Conservation (phyloP, 345 rosid genomes). For the Eucalyptus pauciflora region DNA sequence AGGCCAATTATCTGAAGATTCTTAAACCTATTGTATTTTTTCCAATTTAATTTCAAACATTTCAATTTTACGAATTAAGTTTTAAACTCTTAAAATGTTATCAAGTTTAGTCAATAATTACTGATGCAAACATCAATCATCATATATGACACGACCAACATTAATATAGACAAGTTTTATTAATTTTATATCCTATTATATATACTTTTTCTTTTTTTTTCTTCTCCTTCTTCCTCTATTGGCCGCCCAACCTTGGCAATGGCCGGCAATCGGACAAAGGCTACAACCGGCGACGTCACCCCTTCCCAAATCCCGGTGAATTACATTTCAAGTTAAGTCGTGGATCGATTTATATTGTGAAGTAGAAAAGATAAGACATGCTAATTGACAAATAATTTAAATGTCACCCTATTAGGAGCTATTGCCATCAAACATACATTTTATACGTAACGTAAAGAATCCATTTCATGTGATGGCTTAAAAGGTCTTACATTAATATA, state of each 20-base stretch:
- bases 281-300: not conserved
- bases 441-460: not conserved
- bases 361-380: not conserved
- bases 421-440: not conserved
- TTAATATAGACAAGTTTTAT: no score
- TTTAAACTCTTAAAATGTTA: no score
- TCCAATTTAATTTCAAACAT: rapidly evolving
- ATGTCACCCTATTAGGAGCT: not conserved
- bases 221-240: no score
- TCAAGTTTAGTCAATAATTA: no score
- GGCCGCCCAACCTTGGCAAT: no score
- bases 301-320: not conserved
- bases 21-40: rapidly evolving
- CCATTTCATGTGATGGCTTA: not conserved
- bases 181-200: no score
- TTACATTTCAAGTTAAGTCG: not conserved
- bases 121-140: no score
- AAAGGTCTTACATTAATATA: not conserved
- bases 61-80: no score
- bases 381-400: not conserved
- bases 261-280: no score
- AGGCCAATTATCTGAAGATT: no score
- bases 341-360: not conserved
- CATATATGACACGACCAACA: rapidly evolving
- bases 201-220: no score